These are phyloP conservation scores for Trichoderma semiorbis DNA, from an alignment of 2,329 filamentous ascomycete genomes.

Conservation along the genomic window DNA sequence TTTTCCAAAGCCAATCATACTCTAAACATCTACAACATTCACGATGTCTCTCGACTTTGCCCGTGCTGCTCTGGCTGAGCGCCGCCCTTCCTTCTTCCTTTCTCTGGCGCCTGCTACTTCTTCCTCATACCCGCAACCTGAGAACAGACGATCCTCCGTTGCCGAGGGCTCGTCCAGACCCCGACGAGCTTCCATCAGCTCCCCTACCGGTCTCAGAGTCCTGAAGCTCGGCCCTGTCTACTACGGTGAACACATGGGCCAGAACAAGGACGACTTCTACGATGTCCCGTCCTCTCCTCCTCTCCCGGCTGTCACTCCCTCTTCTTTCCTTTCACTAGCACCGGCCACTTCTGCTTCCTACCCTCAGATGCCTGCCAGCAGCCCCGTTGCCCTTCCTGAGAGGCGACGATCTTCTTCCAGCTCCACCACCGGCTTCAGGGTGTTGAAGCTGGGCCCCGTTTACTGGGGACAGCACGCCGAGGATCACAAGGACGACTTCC, in stretches of 20 bases:
- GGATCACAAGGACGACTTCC: constrained; percentile 55
- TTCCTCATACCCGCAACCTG: constrained; percentile 51
- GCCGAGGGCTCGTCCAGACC: constrained; percentile 24
- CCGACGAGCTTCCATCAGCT: constrained; percentile 54
- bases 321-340: constrained; percentile 54
- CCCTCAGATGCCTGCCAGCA: constrained; percentile 41
- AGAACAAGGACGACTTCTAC: constrained; percentile 55
- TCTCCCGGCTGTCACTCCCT: constrained; percentile 16
- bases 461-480: constrained; percentile 60
- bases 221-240: constrained; percentile 64
- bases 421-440: constrained; percentile 42
- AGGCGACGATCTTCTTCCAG: constrained; percentile 54
- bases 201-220: constrained; percentile 44
- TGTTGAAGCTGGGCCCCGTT: constrained; percentile 63
- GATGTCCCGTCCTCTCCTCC: constrained; percentile 29
- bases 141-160: constrained; percentile 22
- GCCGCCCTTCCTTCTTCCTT: constrained; percentile 42
- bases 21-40: not conserved
- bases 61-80: constrained; percentile 18
- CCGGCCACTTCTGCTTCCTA: constrained; percentile 56
- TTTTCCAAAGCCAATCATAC: not conserved
- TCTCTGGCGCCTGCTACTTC: constrained; percentile 57
- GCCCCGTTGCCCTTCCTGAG: constrained; percentile 22
- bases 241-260: constrained; percentile 57
- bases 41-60: constrained; percentile 19